Conservation (phyloP, 257 asterid species). For the Ophiorrhiza pumila region DNA sequence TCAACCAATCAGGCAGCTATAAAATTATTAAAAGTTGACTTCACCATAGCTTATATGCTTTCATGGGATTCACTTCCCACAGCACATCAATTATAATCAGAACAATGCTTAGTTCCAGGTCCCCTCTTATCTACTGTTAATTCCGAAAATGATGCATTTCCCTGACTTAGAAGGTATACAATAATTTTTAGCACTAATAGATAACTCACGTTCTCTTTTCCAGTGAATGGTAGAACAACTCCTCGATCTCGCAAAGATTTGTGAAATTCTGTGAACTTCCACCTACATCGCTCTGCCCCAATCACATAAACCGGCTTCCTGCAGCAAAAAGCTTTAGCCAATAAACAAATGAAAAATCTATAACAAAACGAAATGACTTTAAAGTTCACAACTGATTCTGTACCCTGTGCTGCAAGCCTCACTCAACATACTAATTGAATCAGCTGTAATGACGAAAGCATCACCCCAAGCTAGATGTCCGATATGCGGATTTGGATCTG, state of each 20-base stretch:
- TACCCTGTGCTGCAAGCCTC: constrained; percentile 99
- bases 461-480: constrained; percentile 90
- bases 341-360: background rate
- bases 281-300: constrained; percentile 75
- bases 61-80: background rate
- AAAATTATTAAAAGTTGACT: background rate
- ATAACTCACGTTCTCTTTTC: constrained; percentile 61
- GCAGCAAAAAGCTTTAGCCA: constrained; percentile 30
- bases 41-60: background rate
- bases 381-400: background rate
- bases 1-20: background rate
- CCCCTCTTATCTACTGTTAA: background rate
- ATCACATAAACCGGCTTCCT: constrained; percentile 94
- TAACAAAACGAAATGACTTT: constrained; percentile 1
- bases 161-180: no score
- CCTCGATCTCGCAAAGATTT: constrained; percentile 49
- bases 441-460: constrained; percentile 87
- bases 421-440: constrained; percentile 89
- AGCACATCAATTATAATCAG: background rate
- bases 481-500: constrained; percentile 90
- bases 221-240: constrained; percentile 64
- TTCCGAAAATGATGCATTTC: background rate
- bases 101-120: background rate
- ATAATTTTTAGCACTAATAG: background rate
- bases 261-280: constrained; percentile 77